These are phyloP conservation scores for Ploettnerulaceae sp. DNA, from an alignment of 2,329 filamentous ascomycete species.

Conservation along the genomic window DNA sequence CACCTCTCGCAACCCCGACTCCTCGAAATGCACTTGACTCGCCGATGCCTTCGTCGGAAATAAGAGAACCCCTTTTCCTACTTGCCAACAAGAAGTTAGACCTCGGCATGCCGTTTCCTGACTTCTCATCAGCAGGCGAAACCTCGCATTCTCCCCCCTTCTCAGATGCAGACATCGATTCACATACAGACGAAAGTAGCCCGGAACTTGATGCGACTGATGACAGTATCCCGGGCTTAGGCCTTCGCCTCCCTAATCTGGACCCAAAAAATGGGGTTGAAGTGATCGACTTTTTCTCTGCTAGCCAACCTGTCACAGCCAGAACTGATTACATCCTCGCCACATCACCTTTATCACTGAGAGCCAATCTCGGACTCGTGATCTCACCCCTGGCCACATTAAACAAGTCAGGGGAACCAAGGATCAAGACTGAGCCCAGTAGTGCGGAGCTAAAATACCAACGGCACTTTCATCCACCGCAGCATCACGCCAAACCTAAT, in stretches of 20 bases:
- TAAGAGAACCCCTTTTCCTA: constrained; percentile 12
- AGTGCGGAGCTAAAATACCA: constrained; percentile 23
- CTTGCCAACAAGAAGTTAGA: constrained; percentile 9
- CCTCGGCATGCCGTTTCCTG: constrained; percentile 18
- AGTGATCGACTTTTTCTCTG: constrained; percentile 28
- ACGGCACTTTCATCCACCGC: constrained; percentile 14
- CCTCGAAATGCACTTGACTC: constrained; percentile 18
- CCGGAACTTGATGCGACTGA: constrained; percentile 22
- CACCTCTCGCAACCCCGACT: constrained; percentile 7
- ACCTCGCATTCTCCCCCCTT: constrained; percentile 25
- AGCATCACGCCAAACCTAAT: not conserved
- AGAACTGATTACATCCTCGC: constrained; percentile 29
- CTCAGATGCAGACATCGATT: constrained; percentile 31
- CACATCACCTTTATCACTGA: constrained; percentile 22
- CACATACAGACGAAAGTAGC: constrained; percentile 31
- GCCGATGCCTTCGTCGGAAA: constrained; percentile 16
- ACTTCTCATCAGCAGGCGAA: constrained; percentile 29
- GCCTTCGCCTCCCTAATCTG: constrained; percentile 10
- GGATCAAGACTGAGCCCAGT: constrained; percentile 14
- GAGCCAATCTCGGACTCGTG: constrained; percentile 9
- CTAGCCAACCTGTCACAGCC: constrained; percentile 28
- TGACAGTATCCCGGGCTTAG: constrained; percentile 12
- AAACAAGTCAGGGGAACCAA: not conserved
- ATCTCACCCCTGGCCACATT: constrained; percentile 8
- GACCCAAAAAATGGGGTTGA: not conserved